Evolutionary conservation across 2,329 filamentous ascomycete species (phyloP), one percentile per base, ranked within the genome.

Genomic region (Raffaelea albimanens): DNA sequence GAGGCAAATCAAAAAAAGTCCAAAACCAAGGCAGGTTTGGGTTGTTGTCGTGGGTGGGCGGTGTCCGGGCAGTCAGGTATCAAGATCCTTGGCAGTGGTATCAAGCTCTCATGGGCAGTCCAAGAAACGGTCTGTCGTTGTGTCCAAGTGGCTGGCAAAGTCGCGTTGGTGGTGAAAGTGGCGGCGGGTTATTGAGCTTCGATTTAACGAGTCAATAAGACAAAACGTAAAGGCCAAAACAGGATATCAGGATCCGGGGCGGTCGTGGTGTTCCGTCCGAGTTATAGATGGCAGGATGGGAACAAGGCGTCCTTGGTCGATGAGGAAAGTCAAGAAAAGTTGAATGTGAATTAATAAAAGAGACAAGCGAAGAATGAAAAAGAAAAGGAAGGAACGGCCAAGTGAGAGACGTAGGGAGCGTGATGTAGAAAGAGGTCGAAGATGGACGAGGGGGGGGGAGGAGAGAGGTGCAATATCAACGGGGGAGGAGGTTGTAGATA

Each of bases 1-100:
- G 40, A 21, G 23, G n/a, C 14, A 33, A 13, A 16, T 41, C 57
- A 49, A 57, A 48, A 51, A 55, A 54, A n/a, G n/a, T n/a, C n/a
- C n/a, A n/a, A n/a, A n/a, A n/a, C n/a, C n/a, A n/a, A n/a, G n/a
- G n/a, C n/a, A n/a, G n/a, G n/a, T n/a, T n/a, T n/a, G n/a, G n/a
- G n/a, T n/a, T n/a, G n/a, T n/a, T n/a, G n/a, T n/a, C n/a, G n/a
- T n/a, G n/a, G n/a, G n/a, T n/a, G n/a, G n/a, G n/a, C 55, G 52
- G 52, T 55, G 52, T 9, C 44, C 34, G 22, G 21, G 13, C 10
- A 20, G 20, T 21, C 23, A 39, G 21, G 22, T n/a, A n/a, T 40
- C 38, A 9, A 18, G 38, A 21, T 40, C 38, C 38, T 40, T 38
- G 34, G 38, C 20, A 20, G 11, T 40, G 25, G 25, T 29, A 38